Percentiles rank a stretch among this genome's conserved stretches.
Evolutionary conservation across 1,139 yeast species (phyloP).

Genomic region (Geotrichum restrictum): DNA sequence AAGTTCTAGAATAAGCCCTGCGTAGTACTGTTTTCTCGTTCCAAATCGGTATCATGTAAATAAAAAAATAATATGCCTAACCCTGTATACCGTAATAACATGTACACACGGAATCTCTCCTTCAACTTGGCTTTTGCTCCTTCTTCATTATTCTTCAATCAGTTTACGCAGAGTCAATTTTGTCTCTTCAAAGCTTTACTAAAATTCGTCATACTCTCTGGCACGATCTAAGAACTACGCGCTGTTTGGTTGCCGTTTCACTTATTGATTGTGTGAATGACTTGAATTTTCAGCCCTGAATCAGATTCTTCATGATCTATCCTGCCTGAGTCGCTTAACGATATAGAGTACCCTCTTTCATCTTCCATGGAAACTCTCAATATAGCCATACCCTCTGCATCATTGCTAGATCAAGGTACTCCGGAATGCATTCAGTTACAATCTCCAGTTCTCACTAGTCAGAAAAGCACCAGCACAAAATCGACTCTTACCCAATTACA

Average conservation of each 20-base stretch:
- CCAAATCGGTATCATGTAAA: too few relatives aligned
- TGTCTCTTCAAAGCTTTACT: too few relatives aligned
- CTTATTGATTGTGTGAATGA: neutral
- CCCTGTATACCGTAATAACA: neutral
- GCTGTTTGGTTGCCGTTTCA: neutral
- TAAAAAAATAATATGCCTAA: neutral
- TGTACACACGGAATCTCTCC: neutral
- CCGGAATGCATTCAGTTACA: neutral
- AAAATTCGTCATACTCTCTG: too few relatives aligned
- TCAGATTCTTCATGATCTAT: neutral
- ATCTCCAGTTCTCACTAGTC: neutral
- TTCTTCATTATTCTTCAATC: neutral
- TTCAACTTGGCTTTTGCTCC: neutral
- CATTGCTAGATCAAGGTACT: neutral
- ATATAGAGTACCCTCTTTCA: neutral
- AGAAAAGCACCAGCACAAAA: neutral
- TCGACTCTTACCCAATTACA: slow-evolving; percentile 6
- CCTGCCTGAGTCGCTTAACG: neutral
- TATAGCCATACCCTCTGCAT: neutral
- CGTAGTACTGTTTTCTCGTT: neutral
- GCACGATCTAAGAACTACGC: too few relatives aligned
- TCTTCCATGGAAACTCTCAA: neutral
- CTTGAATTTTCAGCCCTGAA: neutral
- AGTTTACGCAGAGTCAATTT: neutral
- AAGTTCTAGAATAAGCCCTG: too few relatives aligned